phyloP scores from a whole-genome alignment of 306 rosid genomes.

The Vachellia pachyceras region DNA sequence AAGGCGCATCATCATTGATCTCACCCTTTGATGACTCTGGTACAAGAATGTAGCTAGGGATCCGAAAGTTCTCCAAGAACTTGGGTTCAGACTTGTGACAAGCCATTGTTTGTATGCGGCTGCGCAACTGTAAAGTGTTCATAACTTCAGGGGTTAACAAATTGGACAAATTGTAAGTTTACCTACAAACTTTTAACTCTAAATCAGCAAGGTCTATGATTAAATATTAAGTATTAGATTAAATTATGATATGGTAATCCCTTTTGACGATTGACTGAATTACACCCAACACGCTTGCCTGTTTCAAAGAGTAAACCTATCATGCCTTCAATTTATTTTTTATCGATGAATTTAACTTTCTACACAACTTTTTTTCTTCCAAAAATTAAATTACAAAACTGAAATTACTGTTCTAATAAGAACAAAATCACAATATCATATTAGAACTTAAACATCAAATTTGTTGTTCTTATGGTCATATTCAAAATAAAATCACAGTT shows the following conservation, averaged over 20 bases:
- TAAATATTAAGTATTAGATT: no score
- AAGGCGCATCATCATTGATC: constrained; percentile 40
- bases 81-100: constrained; percentile 29
- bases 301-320: no score
- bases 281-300: background rate
- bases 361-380: background rate
- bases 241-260: no score
- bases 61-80: constrained; percentile 57
- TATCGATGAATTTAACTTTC: background rate
- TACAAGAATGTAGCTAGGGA: constrained; percentile 71
- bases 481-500: background rate
- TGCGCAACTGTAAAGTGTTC: constrained; percentile 28
- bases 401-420: background rate
- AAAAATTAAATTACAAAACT: background rate
- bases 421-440: background rate
- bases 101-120: constrained; percentile 52
- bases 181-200: background rate
- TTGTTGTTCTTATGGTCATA: background rate
- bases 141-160: background rate
- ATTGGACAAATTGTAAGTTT: background rate
- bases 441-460: background rate
- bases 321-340: background rate
- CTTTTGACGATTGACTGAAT: background rate
- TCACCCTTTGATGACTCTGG: constrained; percentile 50
- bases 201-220: background rate